Evolutionary conservation across 768 basidiomycete species (phyloP).

Genomic region (Austroboletus festivus): DNA sequence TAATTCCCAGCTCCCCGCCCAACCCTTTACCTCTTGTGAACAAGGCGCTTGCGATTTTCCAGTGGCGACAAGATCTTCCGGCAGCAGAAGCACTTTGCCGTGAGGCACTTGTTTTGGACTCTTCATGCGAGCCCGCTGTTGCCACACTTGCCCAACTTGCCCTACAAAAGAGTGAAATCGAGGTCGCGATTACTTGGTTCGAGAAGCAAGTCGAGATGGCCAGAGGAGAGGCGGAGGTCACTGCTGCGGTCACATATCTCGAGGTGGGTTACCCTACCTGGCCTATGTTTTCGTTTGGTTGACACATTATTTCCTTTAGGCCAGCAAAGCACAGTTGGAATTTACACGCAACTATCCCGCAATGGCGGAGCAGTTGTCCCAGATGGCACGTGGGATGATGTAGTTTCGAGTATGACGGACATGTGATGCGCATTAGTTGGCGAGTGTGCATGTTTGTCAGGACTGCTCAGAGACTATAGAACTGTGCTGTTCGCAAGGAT

Average conservation of each 20-base stretch:
- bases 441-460: slow-evolving; percentile 11
- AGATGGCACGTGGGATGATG: slow-evolving; percentile 42
- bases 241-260: slow-evolving; percentile 72
- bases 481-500: slow-evolving; percentile 1
- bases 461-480: slow-evolving; percentile 17
- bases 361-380: slow-evolving; percentile 67
- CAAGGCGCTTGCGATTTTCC: slow-evolving; percentile 95
- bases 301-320: slow-evolving; percentile 48
- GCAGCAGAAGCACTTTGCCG: slow-evolving; percentile 82
- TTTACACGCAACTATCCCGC: slow-evolving; percentile 83
- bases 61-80: slow-evolving; percentile 88
- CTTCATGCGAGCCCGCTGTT: slow-evolving; percentile 94
- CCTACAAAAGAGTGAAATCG: slow-evolving; percentile 87
- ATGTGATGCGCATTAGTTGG: slow-evolving; percentile 1
- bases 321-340: slow-evolving; percentile 76
- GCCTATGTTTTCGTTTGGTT: neutral
- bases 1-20: slow-evolving; percentile 41
- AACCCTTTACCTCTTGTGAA: slow-evolving; percentile 96
- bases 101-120: slow-evolving; percentile 84
- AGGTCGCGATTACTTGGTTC: slow-evolving; percentile 84
- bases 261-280: slow-evolving; percentile 47
- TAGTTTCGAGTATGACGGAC: slow-evolving; percentile 13
- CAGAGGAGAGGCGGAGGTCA: slow-evolving; percentile 85
- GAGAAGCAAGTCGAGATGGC: slow-evolving; percentile 80
- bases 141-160: slow-evolving; percentile 92